A percentile compares a stretch with the other conserved stretches of the same genome.
These are phyloP conservation scores for Malassezia japonica DNA, from an alignment of 1,284 basidiomycete species.

Conservation along the genomic window DNA sequence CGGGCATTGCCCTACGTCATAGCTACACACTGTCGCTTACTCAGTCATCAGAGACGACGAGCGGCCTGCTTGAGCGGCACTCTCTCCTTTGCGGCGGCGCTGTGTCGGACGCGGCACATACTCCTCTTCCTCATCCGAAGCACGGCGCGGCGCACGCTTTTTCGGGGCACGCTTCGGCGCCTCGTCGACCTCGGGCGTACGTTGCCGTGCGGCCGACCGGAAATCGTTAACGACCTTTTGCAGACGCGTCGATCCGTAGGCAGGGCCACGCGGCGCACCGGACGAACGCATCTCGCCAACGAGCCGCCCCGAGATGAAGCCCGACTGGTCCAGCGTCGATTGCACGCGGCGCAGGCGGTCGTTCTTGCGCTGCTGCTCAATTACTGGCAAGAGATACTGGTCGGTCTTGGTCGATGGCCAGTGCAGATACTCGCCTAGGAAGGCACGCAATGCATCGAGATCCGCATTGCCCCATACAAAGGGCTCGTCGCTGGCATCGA, in stretches of 20 bases:
- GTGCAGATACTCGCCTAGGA: constrained; percentile 70
- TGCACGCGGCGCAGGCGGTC: constrained; percentile 43
- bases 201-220: constrained; percentile 17
- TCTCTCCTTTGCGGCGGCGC: no score
- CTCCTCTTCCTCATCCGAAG: no score
- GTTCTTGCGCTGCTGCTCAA: constrained; percentile 56
- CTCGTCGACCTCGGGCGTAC: no score
- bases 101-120: no score
- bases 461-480: constrained; percentile 97
- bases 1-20: no score
- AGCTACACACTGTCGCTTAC: no score
- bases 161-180: no score
- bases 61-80: no score
- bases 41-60: no score
- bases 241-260: constrained; percentile 71
- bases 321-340: constrained; percentile 54
- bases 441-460: constrained; percentile 63
- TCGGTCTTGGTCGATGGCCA: constrained; percentile 83
- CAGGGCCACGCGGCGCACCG: neutral
- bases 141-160: no score
- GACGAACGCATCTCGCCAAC: neutral
- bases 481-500: constrained; percentile 81
- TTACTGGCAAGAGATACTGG: constrained; percentile 81
- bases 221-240: constrained; percentile 81
- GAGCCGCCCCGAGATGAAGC: constrained; percentile 52